Evolutionary conservation across 2,329 filamentous ascomycete species (phyloP).

Genomic region (Ascochyta rabiei): DNA sequence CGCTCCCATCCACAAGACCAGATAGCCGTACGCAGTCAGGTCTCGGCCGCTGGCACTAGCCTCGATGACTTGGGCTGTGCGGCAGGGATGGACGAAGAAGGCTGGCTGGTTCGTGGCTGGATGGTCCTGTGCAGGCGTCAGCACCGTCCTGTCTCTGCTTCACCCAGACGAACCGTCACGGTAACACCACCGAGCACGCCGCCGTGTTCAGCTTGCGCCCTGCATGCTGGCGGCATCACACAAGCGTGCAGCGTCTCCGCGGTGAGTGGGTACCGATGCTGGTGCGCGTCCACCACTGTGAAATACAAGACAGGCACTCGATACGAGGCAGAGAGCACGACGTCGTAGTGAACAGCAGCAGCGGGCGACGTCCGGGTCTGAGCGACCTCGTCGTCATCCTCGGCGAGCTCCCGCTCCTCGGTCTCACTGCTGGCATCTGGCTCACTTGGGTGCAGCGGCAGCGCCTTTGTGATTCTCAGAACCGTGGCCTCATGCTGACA

Average conservation of each 20-base stretch:
- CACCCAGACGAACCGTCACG: constrained; percentile 36
- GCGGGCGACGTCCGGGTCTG: background rate
- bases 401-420: constrained; percentile 14
- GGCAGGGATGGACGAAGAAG: constrained; percentile 93
- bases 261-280: constrained; percentile 36
- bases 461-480: constrained; percentile 30
- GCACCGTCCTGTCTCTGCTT: background rate
- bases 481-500: constrained; percentile 19
- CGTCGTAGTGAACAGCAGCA: constrained; percentile 45
- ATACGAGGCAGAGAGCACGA: constrained; percentile 53
- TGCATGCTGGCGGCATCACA: constrained; percentile 45
- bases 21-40: constrained; percentile 67
- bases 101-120: constrained; percentile 77
- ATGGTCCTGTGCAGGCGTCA: constrained; percentile 68
- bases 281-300: constrained; percentile 35
- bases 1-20: constrained; percentile 88
- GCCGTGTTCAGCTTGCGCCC: constrained; percentile 38
- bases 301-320: constrained; percentile 55
- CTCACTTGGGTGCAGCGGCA: background rate
- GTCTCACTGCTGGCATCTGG: background rate
- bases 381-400: constrained; percentile 27
- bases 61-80: constrained; percentile 80
- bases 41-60: constrained; percentile 49
- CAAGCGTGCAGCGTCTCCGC: constrained; percentile 44
- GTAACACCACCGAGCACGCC: constrained; percentile 51